Conservation (phyloP, 192 early-diverging fungal genomes). For the Coemansia sp. region DNA sequence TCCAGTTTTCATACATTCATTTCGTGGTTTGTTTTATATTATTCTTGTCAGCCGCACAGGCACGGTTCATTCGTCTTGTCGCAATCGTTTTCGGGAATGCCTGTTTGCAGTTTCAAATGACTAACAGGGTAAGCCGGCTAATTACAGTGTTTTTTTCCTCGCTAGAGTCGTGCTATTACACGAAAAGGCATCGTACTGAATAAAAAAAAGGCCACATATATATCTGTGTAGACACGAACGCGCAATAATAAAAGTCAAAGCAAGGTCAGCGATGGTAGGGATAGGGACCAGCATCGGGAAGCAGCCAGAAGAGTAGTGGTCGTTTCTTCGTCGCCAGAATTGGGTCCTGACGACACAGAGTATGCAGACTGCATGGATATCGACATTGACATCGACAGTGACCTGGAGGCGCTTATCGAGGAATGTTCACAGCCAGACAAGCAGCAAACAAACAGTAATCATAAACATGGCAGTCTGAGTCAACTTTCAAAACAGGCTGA, state of each 20-base stretch:
- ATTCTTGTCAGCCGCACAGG: no score
- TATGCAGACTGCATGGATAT: background rate
- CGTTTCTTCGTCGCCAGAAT: no score
- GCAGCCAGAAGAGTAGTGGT: no score
- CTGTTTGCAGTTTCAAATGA: background rate
- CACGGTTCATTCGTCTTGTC: no score
- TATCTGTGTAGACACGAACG: slow-evolving; percentile 10
- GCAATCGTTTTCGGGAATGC: background rate
- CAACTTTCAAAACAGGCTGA: background rate
- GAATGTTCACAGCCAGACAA: slow-evolving; percentile 19
- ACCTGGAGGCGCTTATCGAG: slow-evolving; percentile 40
- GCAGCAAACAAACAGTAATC: background rate
- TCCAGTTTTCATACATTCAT: slow-evolving; percentile 1
- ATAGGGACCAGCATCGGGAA: no score
- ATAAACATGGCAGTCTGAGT: background rate
- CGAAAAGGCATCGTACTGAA: background rate
- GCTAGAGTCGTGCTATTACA: no score
- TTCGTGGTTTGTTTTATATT: background rate
- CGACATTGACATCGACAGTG: slow-evolving; percentile 44
- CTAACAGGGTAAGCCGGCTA: slow-evolving; percentile 1
- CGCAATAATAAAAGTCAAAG: background rate
- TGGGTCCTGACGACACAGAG: background rate
- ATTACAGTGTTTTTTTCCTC: background rate
- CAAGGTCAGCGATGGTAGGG: background rate
- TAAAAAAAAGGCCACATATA: background rate